Base-by-base conservation (phyloP, 805 yeast genomes). In the Barnettozyma vustinii region DNA sequence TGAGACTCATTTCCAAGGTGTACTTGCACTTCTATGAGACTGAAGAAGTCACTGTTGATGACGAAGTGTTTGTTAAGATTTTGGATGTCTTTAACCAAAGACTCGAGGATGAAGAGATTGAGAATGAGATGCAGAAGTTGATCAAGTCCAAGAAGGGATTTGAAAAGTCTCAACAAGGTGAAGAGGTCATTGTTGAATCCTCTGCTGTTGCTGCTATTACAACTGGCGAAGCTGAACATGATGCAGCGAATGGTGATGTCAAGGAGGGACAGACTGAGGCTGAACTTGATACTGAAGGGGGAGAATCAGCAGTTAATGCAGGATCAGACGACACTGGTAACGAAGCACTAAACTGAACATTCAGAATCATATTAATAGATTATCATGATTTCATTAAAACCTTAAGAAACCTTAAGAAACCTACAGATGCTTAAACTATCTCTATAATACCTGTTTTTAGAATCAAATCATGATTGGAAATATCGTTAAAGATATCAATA, bases 1-100 rank as follows among this genome's bases (percentile, higher is more conserved):
- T 94, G 47, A 72, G 79, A 12, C 65, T 87, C 43, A 72, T 85
- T 10, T 81, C 95, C 49, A 86, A 85, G 59, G 72, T 76, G n/a
- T 81, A 79, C 55, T 52, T 81, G 39, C 77, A 74, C 41, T 75
- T 76, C 52, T 70, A 75, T 39, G 66, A 66, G 37, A 44, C 60
- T 10, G 68, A 66, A 6, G 56, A 60, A 12, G 61, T 69, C 13
- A 15, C 20, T 25, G 45, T 48, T 27, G 68, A 67, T 16, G 69
- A 70, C 47, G 70, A 70, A 26, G 66, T 71, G 0, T 72, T 64
- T 48, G 55, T 72, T 48, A 63, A 63, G 46, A 62, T 71, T 3
- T 52, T 72, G 46, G 66, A 69, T 46, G 60, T 69, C 21, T 72
- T 65, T 56, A 70, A 72, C 47, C 67, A 63, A 41, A 67, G 63